These are phyloP conservation scores for Ophiostoma piceae DNA, from an alignment of 2,329 filamentous ascomycete species.

Conservation along the genomic window DNA sequence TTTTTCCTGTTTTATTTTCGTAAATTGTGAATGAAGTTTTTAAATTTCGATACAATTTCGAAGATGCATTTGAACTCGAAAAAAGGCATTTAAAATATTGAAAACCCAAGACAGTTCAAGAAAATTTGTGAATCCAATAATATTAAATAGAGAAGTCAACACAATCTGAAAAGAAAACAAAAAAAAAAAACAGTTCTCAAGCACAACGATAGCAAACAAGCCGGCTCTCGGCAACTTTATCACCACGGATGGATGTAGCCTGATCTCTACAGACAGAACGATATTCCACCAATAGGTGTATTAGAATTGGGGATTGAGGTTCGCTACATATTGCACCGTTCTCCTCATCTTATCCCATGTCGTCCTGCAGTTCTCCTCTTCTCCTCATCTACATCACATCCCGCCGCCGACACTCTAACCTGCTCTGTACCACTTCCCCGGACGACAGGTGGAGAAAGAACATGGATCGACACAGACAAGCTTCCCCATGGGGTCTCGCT, in stretches of 20 bases:
- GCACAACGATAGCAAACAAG: too few relatives aligned
- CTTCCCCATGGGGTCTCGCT: slow-evolving; percentile 7
- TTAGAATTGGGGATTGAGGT: neutral
- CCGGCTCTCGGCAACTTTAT: neutral
- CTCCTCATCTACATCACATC: neutral
- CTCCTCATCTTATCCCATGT: neutral
- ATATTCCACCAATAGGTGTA: slow-evolving; percentile 7
- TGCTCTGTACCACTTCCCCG: neutral
- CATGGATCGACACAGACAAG: neutral
- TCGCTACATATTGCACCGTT: neutral
- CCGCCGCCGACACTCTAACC: too few relatives aligned
- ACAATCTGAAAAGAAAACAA: too few relatives aligned
- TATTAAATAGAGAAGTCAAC: too few relatives aligned
- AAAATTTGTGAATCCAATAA: too few relatives aligned
- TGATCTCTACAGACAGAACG: neutral
- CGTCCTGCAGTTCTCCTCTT: neutral
- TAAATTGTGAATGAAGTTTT: too few relatives aligned
- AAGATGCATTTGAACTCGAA: too few relatives aligned
- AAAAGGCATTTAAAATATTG: too few relatives aligned
- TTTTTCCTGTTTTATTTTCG: too few relatives aligned
- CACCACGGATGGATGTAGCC: slow-evolving; percentile 2
- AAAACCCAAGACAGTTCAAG: too few relatives aligned
- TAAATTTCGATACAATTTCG: too few relatives aligned
- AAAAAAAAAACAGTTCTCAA: too few relatives aligned
- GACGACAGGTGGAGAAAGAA: neutral